Conservation (phyloP, 2,329 filamentous ascomycete species). For the Fusarium albosuccineum region DNA sequence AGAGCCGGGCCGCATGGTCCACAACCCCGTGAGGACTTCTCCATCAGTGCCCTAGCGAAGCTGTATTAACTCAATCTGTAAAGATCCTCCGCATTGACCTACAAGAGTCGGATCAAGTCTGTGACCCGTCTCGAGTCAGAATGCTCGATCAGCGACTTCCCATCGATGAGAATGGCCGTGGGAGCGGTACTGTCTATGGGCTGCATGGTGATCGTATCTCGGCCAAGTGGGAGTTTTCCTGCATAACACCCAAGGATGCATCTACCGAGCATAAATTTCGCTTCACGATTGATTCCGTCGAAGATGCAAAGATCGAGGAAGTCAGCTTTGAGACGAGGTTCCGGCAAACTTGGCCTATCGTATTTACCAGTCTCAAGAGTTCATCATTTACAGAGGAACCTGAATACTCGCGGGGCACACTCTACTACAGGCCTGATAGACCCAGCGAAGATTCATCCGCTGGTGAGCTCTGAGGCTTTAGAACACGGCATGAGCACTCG, state of each 20-base stretch:
- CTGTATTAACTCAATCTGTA: neutral
- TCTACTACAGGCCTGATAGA: constrained; percentile 3
- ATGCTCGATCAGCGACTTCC: constrained; percentile 2
- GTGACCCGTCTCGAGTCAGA: neutral
- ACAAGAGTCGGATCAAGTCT: neutral
- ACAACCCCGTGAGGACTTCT: neutral
- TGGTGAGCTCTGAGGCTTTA: no score
- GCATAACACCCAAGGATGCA: constrained; percentile 1
- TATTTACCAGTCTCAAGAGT: constrained; percentile 9
- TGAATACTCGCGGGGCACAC: neutral
- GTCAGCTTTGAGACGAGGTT: constrained; percentile 1
- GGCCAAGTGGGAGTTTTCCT: constrained; percentile 8
- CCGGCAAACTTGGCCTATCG: neutral
- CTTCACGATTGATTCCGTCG: neutral
- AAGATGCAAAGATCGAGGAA: neutral
- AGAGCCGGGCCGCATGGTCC: neutral
- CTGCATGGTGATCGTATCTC: neutral
- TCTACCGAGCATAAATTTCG: constrained; percentile 9
- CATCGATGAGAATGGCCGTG: constrained; percentile 3
- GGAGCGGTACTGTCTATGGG: neutral
- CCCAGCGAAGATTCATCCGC: no score
- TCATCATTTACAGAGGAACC: neutral
- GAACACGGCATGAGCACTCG: no score
- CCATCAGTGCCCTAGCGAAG: neutral
- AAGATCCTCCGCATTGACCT: constrained; percentile 5